phyloP scores from a whole-genome alignment of 805 yeast genomes.

The Alloascoidea hylecoeti region DNA sequence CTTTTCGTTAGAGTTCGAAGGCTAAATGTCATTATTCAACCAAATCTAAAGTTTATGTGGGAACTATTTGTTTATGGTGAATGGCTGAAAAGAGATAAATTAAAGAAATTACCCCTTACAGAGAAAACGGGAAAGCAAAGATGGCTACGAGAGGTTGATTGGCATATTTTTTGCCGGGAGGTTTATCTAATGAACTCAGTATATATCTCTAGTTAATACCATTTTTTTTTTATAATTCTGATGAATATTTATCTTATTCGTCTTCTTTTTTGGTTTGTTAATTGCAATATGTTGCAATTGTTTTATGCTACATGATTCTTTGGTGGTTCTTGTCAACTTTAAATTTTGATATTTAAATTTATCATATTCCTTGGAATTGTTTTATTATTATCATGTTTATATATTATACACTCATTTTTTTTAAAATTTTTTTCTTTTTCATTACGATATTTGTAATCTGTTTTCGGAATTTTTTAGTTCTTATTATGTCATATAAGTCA shows the following conservation, averaged over 20 bases:
- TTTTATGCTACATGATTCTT: too few species aligned
- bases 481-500: too few species aligned
- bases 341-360: too few species aligned
- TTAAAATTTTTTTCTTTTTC: slow-evolving; percentile 2
- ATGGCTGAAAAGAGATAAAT: slow-evolving; percentile 14
- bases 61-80: slow-evolving; percentile 71
- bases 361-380: too few species aligned
- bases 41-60: slow-evolving; percentile 83
- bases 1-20: slow-evolving; percentile 81
- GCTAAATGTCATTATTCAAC: slow-evolving; percentile 86
- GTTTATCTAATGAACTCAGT: slow-evolving; percentile 65
- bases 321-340: too few species aligned
- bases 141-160: slow-evolving; percentile 55
- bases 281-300: not conserved
- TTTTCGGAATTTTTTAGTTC: too few species aligned
- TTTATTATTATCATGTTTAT: slow-evolving; percentile 3
- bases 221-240: not conserved
- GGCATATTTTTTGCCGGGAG: slow-evolving; percentile 80
- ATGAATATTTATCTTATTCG: slow-evolving; percentile 4
- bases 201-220: slow-evolving; percentile 23
- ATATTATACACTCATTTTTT: slow-evolving; percentile 3
- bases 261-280: slow-evolving; percentile 2
- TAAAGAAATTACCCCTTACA: not conserved
- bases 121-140: slow-evolving; percentile 12
- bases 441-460: too few species aligned